These are phyloP conservation scores for Apostasia shenzhenica DNA, from an alignment of 106 monocot species.

Conservation along the genomic window DNA sequence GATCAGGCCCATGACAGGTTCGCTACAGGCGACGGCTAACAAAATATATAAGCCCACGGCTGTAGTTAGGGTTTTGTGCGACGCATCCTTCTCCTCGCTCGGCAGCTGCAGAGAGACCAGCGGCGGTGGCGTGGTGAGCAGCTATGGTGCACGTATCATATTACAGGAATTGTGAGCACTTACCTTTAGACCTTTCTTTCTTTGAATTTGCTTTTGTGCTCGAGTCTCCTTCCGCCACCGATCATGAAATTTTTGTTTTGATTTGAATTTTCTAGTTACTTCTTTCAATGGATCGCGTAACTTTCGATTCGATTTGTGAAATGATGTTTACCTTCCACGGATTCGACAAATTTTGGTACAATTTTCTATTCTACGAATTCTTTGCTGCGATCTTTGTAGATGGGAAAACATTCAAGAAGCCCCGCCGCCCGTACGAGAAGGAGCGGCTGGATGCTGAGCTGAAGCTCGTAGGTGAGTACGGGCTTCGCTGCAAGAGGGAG, in stretches of 20 bases:
- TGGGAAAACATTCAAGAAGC: slow-evolving; percentile 80
- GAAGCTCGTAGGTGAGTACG: slow-evolving; percentile 70
- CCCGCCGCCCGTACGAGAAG: slow-evolving; percentile 73
- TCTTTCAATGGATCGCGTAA: neutral
- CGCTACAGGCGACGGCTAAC: no score
- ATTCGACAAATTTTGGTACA: neutral
- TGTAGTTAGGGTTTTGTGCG: no score
- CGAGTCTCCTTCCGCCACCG: no score
- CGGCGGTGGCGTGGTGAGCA: neutral
- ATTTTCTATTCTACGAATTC: neutral
- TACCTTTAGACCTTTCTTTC: neutral
- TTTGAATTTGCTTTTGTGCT: no score
- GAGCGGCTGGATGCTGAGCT: slow-evolving; percentile 58
- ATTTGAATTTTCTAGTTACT: neutral
- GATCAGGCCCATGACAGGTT: no score
- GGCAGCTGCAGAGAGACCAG: no score
- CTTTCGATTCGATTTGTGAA: neutral
- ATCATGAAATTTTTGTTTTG: neutral
- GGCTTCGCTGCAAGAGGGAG: slow-evolving; percentile 54
- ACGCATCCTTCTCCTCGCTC: no score
- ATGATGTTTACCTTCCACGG: neutral
- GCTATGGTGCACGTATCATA: slow-evolving; percentile 28
- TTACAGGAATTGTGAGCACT: slow-evolving; percentile 7
- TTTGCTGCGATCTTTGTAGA: slow-evolving; percentile 13
- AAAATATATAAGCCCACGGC: no score